Evolutionary conservation across 257 asterid species (phyloP).

Genomic region (Anisodus tanguticus): DNA sequence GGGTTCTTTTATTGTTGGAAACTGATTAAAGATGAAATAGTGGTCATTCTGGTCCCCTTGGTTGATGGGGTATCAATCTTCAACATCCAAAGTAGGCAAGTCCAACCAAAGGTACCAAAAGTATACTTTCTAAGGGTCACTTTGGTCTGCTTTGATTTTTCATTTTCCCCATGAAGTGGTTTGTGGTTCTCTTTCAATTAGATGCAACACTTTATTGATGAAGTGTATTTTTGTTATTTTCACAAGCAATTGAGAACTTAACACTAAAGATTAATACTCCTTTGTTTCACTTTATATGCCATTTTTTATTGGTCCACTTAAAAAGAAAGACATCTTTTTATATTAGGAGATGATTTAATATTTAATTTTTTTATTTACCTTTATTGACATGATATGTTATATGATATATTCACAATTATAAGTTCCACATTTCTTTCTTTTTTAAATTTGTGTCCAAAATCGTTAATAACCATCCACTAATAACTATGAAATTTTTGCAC

Average conservation of each 20-base stretch:
- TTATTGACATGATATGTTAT: too few species aligned
- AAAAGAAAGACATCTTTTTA: too few species aligned
- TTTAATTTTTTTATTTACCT: too few species aligned
- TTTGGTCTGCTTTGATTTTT: neutral
- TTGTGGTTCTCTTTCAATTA: constrained; percentile 21
- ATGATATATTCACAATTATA: too few species aligned
- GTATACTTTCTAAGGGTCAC: neutral
- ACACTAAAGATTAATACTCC: too few species aligned
- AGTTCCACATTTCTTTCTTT: too few species aligned
- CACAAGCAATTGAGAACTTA: neutral
- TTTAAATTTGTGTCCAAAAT: too few species aligned
- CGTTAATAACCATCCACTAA: too few species aligned
- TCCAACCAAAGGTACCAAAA: neutral
- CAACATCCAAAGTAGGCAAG: neutral
- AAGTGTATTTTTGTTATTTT: neutral
- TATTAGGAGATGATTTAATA: too few species aligned
- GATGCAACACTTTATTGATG: neutral
- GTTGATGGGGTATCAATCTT: constrained; percentile 2
- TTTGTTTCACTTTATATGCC: too few species aligned
- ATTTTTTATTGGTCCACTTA: too few species aligned
- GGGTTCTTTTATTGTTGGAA: neutral
- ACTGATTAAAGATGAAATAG: neutral
- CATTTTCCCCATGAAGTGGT: neutral
- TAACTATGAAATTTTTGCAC: too few species aligned
- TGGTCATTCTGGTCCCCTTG: neutral